Evolutionary conservation across 1,139 yeast genomes (phyloP).

Genomic region (Debaryomyces psychrophilus): DNA sequence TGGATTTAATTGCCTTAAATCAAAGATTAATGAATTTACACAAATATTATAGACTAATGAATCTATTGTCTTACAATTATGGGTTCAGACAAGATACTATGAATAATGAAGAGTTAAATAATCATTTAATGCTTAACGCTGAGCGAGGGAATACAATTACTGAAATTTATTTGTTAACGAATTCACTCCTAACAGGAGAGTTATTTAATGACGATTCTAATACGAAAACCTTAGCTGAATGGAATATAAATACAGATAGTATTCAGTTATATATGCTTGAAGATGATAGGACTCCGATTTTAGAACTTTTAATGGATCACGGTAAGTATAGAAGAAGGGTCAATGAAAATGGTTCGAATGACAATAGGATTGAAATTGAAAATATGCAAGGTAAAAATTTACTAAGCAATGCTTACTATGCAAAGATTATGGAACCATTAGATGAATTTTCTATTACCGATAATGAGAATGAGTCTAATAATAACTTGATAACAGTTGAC

Average conservation of each 20-base stretch:
- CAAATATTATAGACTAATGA: conserved; percentile 26
- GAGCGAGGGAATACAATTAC: conserved; percentile 34
- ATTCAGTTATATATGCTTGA: conserved; percentile 47
- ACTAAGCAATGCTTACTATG: conserved; percentile 35
- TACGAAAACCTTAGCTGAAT: conserved; percentile 38
- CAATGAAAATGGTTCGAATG: conserved; percentile 48
- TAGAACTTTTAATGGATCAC: conserved; percentile 44
- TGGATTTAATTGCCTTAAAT: conserved; percentile 37
- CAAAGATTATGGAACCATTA: conserved; percentile 42
- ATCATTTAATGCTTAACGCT: conserved; percentile 32
- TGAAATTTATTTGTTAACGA: conserved; percentile 43
- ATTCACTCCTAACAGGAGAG: conserved; percentile 45
- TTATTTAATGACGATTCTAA: conserved; percentile 20
- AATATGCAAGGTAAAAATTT: conserved; percentile 50
- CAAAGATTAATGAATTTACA: conserved; percentile 33
- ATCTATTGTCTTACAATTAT: conserved; percentile 35
- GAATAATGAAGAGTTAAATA: conserved; percentile 42
- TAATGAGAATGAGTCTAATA: conserved; percentile 22
- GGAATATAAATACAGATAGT: conserved; percentile 64
- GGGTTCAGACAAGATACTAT: conserved; percentile 38
- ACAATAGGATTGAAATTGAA: conserved; percentile 43
- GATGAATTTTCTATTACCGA: conserved; percentile 14
- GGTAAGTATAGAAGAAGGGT: conserved; percentile 52
- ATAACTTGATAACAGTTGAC: conserved; percentile 42
- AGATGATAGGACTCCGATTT: conserved; percentile 45